Percentiles rank a stretch among this genome's conserved stretches.
Conservation (phyloP, 2,329 filamentous ascomycete species). For the Colletotrichum lentis region DNA sequence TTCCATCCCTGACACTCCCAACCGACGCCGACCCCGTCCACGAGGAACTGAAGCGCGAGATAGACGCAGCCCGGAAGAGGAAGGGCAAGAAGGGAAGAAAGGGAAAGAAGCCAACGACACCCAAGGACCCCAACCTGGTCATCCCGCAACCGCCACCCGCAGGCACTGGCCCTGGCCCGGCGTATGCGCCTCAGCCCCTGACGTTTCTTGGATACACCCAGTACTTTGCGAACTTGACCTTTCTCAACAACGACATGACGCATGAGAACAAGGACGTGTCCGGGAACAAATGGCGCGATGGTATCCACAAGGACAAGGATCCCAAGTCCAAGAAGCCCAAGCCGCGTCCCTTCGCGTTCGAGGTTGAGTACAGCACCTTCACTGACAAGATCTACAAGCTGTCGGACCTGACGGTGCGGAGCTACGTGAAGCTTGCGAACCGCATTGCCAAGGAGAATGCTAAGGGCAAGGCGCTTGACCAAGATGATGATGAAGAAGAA, state of each 20-base stretch:
- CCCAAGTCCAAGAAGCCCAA: conserved; percentile 62
- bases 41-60: conserved; percentile 45
- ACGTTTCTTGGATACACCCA: conserved; percentile 84
- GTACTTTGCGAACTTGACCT: conserved; percentile 93
- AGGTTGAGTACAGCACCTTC: conserved; percentile 87
- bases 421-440: conserved; percentile 79
- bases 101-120: conserved; percentile 41
- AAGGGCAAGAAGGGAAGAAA: conserved; percentile 56
- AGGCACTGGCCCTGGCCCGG: conserved; percentile 80
- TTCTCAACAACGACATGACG: conserved; percentile 78
- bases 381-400: conserved; percentile 78
- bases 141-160: conserved; percentile 78
- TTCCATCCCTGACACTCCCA: conserved; percentile 5
- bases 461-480: conserved; percentile 39
- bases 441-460: conserved; percentile 68
- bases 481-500: conserved; percentile 43
- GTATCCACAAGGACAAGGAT: conserved; percentile 68
- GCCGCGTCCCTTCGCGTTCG: conserved; percentile 73
- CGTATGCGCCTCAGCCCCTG: conserved; percentile 85
- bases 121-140: conserved; percentile 67
- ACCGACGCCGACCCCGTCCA: conserved; percentile 37
- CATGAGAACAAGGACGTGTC: conserved; percentile 46
- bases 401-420: conserved; percentile 84
- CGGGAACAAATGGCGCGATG: conserved; percentile 65
- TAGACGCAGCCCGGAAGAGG: conserved; percentile 46